Evolutionary conservation across 2,329 filamentous ascomycete genomes (phyloP).

Genomic region (Fusarium sp.): DNA sequence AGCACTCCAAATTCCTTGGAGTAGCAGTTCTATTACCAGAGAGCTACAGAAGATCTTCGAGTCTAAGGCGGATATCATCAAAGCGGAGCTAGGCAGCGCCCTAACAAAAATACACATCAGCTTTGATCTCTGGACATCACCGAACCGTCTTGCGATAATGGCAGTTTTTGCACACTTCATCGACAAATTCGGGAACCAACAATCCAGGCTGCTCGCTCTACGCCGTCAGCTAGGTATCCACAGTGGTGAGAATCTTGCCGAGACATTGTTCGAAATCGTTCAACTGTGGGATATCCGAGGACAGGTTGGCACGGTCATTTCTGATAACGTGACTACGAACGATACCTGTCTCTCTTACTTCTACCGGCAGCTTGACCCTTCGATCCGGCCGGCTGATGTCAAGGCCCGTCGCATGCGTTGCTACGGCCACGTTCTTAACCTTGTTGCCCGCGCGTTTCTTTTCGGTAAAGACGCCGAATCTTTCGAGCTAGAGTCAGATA

Average conservation of each 20-base stretch:
- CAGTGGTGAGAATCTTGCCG: neutral
- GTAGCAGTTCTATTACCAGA: no score
- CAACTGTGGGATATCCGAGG: neutral
- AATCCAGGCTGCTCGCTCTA: neutral
- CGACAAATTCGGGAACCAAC: neutral
- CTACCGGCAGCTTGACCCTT: neutral
- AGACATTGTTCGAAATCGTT: neutral
- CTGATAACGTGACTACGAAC: neutral
- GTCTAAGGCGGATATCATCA: no score
- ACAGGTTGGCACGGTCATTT: neutral
- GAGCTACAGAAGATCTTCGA: no score
- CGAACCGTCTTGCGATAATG: neutral
- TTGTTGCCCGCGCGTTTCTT: constrained; percentile 11
- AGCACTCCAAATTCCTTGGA: no score
- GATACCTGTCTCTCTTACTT: neutral
- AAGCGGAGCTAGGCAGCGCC: no score
- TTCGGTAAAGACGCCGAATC: constrained; percentile 5
- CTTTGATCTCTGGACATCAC: neutral
- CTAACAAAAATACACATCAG: no score
- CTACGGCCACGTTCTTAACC: constrained; percentile 10
- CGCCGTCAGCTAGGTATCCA: neutral
- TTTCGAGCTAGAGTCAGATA: neutral
- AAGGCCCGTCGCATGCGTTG: neutral
- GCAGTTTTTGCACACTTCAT: neutral
- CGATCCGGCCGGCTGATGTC: neutral